Conservation (phyloP, 805 yeast genomes). For the Starmerella floricola region DNA sequence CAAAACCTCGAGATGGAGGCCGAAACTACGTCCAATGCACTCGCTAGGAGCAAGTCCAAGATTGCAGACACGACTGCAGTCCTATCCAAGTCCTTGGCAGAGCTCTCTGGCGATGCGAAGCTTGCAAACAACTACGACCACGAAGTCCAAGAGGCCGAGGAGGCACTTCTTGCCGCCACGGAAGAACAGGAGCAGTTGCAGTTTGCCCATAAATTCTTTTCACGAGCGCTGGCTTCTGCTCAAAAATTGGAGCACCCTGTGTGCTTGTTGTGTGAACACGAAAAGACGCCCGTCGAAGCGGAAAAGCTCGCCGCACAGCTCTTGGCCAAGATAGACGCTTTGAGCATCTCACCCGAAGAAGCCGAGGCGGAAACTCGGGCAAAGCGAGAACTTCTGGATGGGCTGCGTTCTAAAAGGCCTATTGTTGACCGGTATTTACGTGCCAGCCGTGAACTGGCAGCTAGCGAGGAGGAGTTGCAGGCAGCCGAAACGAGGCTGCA, state of each 20-base stretch:
- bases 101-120: background rate
- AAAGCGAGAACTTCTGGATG: slow-evolving; percentile 10
- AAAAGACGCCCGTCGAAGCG: slow-evolving; percentile 36
- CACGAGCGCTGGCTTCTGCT: slow-evolving; percentile 56
- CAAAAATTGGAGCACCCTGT: slow-evolving; percentile 42
- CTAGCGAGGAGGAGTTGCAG: background rate
- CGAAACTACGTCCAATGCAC: background rate
- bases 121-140: slow-evolving; percentile 26
- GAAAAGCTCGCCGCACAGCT: slow-evolving; percentile 18
- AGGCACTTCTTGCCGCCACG: slow-evolving; percentile 46
- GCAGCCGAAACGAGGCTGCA: background rate
- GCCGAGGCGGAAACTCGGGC: slow-evolving; percentile 28
- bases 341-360: slow-evolving; percentile 29
- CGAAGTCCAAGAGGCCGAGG: slow-evolving; percentile 38
- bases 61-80: too few species aligned
- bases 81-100: background rate
- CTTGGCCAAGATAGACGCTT: slow-evolving; percentile 28
- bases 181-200: slow-evolving; percentile 57
- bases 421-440: slow-evolving; percentile 1
- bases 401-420: slow-evolving; percentile 5
- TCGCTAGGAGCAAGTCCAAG: background rate
- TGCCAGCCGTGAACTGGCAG: background rate
- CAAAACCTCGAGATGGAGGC: background rate
- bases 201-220: slow-evolving; percentile 58
- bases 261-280: slow-evolving; percentile 64